Percentiles rank a stretch among this genome's conserved stretches.
Evolutionary conservation across 805 yeast species (phyloP).

Genomic region (Kurtzmaniella fragi): DNA sequence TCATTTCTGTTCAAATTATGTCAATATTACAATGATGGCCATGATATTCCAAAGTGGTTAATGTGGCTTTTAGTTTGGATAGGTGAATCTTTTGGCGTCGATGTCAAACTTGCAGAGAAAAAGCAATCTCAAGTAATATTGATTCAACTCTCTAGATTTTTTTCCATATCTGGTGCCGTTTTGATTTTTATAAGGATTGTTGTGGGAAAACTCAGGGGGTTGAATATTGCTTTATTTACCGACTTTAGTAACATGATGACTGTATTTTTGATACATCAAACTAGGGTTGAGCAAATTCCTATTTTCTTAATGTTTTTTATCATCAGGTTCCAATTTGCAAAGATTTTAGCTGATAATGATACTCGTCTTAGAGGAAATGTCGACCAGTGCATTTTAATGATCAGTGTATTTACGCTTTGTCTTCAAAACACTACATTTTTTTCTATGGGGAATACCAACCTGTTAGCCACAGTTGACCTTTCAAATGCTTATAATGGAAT

Average conservation of each 20-base stretch:
- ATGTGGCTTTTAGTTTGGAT: slow-evolving; percentile 21
- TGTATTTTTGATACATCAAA: slow-evolving; percentile 48
- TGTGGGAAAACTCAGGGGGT: slow-evolving; percentile 16
- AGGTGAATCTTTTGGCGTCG: slow-evolving; percentile 21
- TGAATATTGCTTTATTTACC: slow-evolving; percentile 24
- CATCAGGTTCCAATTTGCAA: slow-evolving; percentile 17
- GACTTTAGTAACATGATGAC: slow-evolving; percentile 33
- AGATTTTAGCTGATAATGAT: slow-evolving; percentile 6
- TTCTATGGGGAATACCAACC: slow-evolving; percentile 86
- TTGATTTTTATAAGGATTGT: slow-evolving; percentile 26
- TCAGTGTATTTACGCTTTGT: slow-evolving; percentile 39
- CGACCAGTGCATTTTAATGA: slow-evolving; percentile 16
- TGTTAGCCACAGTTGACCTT: slow-evolving; percentile 84
- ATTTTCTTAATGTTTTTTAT: slow-evolving; percentile 37
- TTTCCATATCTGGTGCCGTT: slow-evolving; percentile 19
- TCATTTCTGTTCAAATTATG: slow-evolving; percentile 51
- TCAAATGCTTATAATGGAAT: slow-evolving; percentile 92
- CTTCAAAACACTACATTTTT: slow-evolving; percentile 78
- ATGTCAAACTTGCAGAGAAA: slow-evolving; percentile 16
- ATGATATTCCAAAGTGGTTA: slow-evolving; percentile 41
- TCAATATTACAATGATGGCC: slow-evolving; percentile 52
- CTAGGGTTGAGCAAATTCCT: slow-evolving; percentile 53
- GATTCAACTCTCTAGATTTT: slow-evolving; percentile 21
- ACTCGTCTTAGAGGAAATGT: slow-evolving; percentile 5
- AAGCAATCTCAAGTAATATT: slow-evolving; percentile 17